Evolutionary conservation across 2,329 filamentous ascomycete species (phyloP), one percentile per base, ranked within the genome.

Genomic region (Nigrospora oryzae): DNA sequence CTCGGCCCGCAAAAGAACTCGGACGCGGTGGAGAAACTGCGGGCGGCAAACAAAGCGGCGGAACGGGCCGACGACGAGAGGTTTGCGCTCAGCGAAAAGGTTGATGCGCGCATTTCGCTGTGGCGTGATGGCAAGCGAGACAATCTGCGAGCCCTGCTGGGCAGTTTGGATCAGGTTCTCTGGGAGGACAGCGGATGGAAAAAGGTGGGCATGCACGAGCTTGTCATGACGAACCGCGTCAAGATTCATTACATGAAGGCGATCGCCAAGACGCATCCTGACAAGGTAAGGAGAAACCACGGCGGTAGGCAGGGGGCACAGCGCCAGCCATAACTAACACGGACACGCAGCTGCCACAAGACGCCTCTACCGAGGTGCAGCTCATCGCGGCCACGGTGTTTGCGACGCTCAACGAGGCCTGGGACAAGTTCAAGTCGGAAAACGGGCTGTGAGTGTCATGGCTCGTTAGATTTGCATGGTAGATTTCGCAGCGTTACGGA

Each of bases 221-320:
- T 98, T 54, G 85, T 98, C 43, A 78, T 95, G 75, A 83, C 89
- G 32, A 89, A 87, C 54, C 95, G 91, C 73, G 93, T 97, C 63
- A 98, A 98, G 78, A 84, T 98, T 52, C 75, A 86, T 48, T 98
- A 98, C 63, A 97, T 98, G 93, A 96, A 95, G 77, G 93, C 91
- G 6, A 97, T 98, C 75, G 88, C 84, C 11, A 97, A 96, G 74
- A 93, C 93, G 55, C 93, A 98, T 74, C 93, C 93, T 49, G 93
- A 98, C 65, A 98, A 98, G 84, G 93, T 96, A 74, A 66, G 80
- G 15, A 15, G 11, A 14, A 10, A 8, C 12, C 34, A 28, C 7
- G 23, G 23, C 23, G 23, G 23, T 10, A 6, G 23, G 8, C 23
- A 10, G 23, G 10, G 23, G 7, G 23, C 23, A 7, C 23, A 10